A percentile compares a stretch with the other conserved stretches of the same genome.
Conservation (phyloP, 208 protist species). For the Novymonas esmeraldas region DNA sequence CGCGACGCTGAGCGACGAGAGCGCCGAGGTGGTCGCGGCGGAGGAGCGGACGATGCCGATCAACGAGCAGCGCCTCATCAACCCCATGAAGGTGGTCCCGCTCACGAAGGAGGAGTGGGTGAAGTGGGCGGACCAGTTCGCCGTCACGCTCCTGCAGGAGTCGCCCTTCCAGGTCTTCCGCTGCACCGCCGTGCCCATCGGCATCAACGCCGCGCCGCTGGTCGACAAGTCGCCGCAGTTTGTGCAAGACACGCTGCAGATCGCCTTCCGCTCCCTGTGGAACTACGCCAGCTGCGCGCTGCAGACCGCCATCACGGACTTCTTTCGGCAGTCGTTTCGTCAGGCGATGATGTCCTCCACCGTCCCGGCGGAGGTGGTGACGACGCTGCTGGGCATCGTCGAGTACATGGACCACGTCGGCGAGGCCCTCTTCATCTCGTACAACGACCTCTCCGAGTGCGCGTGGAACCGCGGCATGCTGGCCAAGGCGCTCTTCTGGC, state of each 20-base stretch:
- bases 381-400: conserved; percentile 64
- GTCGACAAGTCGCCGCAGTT: conserved; percentile 72
- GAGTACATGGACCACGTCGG: conserved; percentile 91
- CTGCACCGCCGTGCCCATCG: conserved; percentile 68
- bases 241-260: conserved; percentile 59
- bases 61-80: conserved; percentile 65
- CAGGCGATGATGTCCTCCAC: conserved; percentile 60
- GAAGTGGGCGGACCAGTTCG: conserved; percentile 77
- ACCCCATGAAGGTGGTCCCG: conserved; percentile 54
- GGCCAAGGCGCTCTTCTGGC: conserved; percentile 88
- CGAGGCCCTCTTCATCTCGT: conserved; percentile 64
- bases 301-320: conserved; percentile 63
- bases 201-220: conserved; percentile 65
- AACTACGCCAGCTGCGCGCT: conserved; percentile 66
- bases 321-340: conserved; percentile 62
- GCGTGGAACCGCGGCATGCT: conserved; percentile 89
- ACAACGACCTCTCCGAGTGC: conserved; percentile 70
- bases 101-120: conserved; percentile 84
- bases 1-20: conserved; percentile 50
- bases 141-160: conserved; percentile 69
- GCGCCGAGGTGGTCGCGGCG: conserved; percentile 12
- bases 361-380: conserved; percentile 78
- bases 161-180: conserved; percentile 88
- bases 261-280: conserved; percentile 82
- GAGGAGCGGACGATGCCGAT: conserved; percentile 63